A percentile compares a stretch with the other conserved stretches of the same genome.
phyloP scores from a whole-genome alignment of 345 rosid genomes.

The Sapria himalayana region DNA sequence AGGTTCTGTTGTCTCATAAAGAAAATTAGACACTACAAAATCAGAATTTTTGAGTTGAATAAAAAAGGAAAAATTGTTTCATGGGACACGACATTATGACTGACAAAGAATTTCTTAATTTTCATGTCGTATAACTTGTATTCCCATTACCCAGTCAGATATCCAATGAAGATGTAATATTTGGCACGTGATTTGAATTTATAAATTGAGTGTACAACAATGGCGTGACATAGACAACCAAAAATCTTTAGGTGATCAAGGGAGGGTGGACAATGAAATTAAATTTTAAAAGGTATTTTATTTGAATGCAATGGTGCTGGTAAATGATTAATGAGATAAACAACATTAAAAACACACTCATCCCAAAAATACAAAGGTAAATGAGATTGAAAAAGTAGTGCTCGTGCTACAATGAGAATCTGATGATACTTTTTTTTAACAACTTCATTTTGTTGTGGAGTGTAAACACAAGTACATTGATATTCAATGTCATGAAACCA shows the following conservation, averaged over 20 bases:
- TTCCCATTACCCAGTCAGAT: neutral
- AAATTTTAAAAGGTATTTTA: neutral
- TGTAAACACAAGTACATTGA: no score
- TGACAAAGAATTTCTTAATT: neutral
- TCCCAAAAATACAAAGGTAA: no score
- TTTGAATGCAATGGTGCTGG: neutral
- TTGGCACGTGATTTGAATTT: neutral
- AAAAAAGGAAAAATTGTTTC: conserved; percentile 1
- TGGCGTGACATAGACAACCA: conserved; percentile 3
- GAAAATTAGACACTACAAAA: neutral
- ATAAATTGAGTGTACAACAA: neutral
- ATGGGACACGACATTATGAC: neutral
- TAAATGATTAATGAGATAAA: neutral
- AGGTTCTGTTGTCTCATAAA: neutral
- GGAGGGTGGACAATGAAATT: neutral
- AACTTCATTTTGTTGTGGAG: no score
- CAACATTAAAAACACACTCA: no score
- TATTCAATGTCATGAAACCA: no score
- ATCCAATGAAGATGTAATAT: neutral
- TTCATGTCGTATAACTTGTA: neutral
- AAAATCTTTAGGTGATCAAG: neutral
- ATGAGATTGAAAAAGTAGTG: no score
- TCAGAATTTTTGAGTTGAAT: neutral
- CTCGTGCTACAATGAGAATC: no score
- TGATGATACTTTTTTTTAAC: no score